Evolutionary conservation across 495 filamentous ascomycete genomes (phyloP), one percentile per base, ranked within the genome.

Genomic region (Penicillium nucicola): DNA sequence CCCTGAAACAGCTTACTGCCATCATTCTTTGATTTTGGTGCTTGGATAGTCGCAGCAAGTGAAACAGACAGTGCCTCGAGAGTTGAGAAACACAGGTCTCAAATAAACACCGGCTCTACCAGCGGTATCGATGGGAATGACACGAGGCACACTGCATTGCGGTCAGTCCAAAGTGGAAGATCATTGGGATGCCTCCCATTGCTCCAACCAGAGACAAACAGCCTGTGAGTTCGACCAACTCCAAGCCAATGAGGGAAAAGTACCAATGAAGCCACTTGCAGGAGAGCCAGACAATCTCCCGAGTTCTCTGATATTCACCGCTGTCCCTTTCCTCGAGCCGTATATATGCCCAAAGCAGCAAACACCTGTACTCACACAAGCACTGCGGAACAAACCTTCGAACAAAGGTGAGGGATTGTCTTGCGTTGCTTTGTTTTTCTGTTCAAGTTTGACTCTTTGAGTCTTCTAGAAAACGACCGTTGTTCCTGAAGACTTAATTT

Each of bases 11-110:
- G 56, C 55, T 60, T 44, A 28, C 46, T 48, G 52, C 60, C 53
- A 63, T 61, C 45, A 55, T 42, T 43, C 35, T 47, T 53, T 48
- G 47, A 42, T 36, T 55, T 54, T 55, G 40, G 45, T 60, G 44
- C 37, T 64, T 70, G 65, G 67, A 53, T 69, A 66, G 58, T 56
- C 58, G 61, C 64, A 68, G 60, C 51, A 33, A 58, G 67, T 74
- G 62, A 60, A 69, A 71, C 65, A 58, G 45, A 55, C 50, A 52
- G 66, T 58, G 53, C 63, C 67, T 74, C 68, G 68, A 73, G 17
- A 70, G 46, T 48, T 48, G 11, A 48, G 50, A 55, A 53, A 50
- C 51, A 52, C 37, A 25, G 42, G 51, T 54, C 53, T 54, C 42
- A 47, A 43, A 55, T 47, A 28, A 8, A 30, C 14, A 41, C 1